Evolutionary conservation across 2,329 filamentous ascomycete species (phyloP), one percentile per base, ranked within the genome.

Genomic region (Penicillium sp.): DNA sequence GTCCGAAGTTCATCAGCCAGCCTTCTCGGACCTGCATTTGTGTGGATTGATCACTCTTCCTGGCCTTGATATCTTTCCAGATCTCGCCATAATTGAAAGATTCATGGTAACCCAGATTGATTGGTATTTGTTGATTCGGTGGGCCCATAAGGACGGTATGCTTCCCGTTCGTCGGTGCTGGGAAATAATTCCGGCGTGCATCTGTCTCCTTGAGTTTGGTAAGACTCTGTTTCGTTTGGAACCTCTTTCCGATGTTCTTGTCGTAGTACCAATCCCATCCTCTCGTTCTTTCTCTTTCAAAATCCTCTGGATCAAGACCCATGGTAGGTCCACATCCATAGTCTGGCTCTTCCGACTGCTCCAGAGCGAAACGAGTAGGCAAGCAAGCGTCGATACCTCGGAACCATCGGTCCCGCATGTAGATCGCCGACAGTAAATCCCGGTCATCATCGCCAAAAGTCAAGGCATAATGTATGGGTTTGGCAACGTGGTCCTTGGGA

Each of bases 1-100:
- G 72, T 4, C 81, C 82, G 18, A 84, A 51, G 60, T 84, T 82
- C 41, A 86, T 59, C 2, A 85, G 62, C 79, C 82, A 86, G 1
- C 74, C 75, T 57, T 76, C 65, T 10, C 71, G 70, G 36, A 60
- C 66, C 33, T 57, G 60, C 28, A 50, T 51, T 57, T 58, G 48
- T 31, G 46, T 25, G 27, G 46, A n/a, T 33, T 25, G 22, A 40
- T 48, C 41, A 24, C 53, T 51, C 53, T 42, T 13, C 33, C 48
- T 48, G 14, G 47, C 33, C 20, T 51, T 57, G 13, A 63, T 49
- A 14, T 62, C 56, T 11, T 62, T 65, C 70, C 76, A 81, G 9
- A 73, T 71, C n/a, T 76, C 63, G 8, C 74, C 71, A 16, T 82
- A 69, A 39, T 78, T 68, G 45, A 82, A 48, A 20, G 61, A 67